Evolutionary conservation across 495 filamentous ascomycete species (phyloP), one percentile per base, ranked within the genome.

Genomic region (Aspergillus leporis): DNA sequence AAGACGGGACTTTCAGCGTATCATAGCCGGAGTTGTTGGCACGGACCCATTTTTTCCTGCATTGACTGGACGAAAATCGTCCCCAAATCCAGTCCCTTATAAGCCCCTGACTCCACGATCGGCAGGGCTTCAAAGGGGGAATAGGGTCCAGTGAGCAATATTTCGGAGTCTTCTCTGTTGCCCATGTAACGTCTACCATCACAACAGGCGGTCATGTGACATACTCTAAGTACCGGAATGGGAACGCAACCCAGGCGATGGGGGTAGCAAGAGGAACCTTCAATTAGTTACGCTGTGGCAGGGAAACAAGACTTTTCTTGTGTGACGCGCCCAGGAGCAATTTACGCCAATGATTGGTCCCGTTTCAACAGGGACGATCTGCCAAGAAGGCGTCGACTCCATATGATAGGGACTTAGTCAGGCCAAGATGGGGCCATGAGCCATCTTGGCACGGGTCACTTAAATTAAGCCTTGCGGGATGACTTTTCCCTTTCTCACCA

Each of bases 401-500:
- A 36, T 36, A 45, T 45, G 41, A 45, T 22, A 47, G 19, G 12
- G 19, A 23, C 19, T 47, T 22, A n/a, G 43, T 47, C 43, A 47
- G 19, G 14, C 16, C 6, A 18, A 41, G 38, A 16, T 41, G 38
- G 38, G 38, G 38, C 38, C 38, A 41, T 41, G 34, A 36, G 34
- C 8, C 9, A 6, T n/a, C 41, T 45, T 45, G 43, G 43, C 43
- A 47, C 43, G 43, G 43, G 19, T 47, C 43, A 23, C 21, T 47
- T 47, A 21, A 47, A 22, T 47, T 47, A 47, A 47, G 43, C 43
- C 43, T 47, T 47, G 43, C 18, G 19, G 43, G 43, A 47, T 22
- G 5, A 22, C 43, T 23, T 47, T n/a, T 47, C 21, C 43, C 43
- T 47, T n/a, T 47, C 10, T 22, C 43, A 8, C 43, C 18, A n/a